Base-by-base conservation (phyloP, 495 filamentous ascomycete species). In the Beverwykella pulmonaria region DNA sequence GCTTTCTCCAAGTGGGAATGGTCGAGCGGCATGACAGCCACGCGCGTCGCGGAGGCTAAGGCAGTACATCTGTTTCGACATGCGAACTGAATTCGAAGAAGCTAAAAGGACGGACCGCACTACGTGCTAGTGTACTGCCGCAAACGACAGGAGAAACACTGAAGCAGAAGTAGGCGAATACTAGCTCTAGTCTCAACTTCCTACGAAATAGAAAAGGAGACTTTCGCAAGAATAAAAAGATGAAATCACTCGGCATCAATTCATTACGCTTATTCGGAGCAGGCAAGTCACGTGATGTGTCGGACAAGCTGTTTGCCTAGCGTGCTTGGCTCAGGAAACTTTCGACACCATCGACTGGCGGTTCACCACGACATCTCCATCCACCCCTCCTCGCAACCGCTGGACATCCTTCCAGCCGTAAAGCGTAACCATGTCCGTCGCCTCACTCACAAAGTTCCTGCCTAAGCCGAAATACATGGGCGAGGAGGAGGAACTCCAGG, bases 381-480 rank as follows among this genome's bases (percentile, higher is more conserved):
- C 53, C 20, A 57, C 20, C 9, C 23, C 39, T 2, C 39, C 15
- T n/a, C 39, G 17, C 32, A 34, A 34, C 32, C 32, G 6, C 32
- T 34, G 32, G 32, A 34, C 32, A 34, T 34, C 32, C 6, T 44
- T 3, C 15, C 39, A 15, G 3, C 17, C 39, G 39, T 10, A 14
- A 12, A 44, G 17, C 39, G 9, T 14, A n/a, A 67, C 26, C 47
- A 69, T 73, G 69, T 59, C 73, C 25, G 66, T 76, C 54, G 83
- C 88, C 22, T 89, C 91, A 30, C 86, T 98, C 30, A 84, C 92
- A 26, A 88, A 88, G 75, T 86, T 89, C 47, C 83, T 98, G 15
- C 94, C 94, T 0, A 93, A 92, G 65, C 95, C 94, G 17, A 92
- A 91, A 76, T 93, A 97, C 74, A 87, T 83, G 17, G 90, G 89